Conservation (phyloP, 371 early-diverging fungal species). For the Actinomucor elegans region DNA sequence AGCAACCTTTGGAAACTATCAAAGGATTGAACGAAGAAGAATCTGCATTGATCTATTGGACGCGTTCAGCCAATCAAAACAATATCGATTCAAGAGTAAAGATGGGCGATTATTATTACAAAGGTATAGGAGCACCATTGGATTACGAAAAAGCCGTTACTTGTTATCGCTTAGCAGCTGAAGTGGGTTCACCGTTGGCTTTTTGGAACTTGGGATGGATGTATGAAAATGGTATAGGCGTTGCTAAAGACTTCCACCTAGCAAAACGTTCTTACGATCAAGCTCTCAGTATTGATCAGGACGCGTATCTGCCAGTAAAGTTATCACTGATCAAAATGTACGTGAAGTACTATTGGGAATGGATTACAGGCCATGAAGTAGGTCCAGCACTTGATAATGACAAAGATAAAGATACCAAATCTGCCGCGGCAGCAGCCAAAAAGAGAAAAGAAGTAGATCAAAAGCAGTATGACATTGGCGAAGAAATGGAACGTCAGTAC, state of each 20-base stretch:
- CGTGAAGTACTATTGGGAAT: constrained; percentile 69
- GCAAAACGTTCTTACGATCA: constrained; percentile 92
- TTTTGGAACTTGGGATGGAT: constrained; percentile 98
- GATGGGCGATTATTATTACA: constrained; percentile 91
- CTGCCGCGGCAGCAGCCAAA: no score
- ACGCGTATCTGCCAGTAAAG: constrained; percentile 81
- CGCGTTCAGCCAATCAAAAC: constrained; percentile 93
- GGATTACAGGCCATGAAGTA: constrained; percentile 58
- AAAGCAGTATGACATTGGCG: constrained; percentile 26
- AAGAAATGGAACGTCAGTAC: constrained; percentile 41
- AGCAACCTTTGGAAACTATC: not conserved
- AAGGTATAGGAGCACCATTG: constrained; percentile 77
- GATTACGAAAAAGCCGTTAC: constrained; percentile 79
- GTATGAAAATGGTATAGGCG: constrained; percentile 94
- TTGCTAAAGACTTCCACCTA: constrained; percentile 84
- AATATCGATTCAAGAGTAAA: constrained; percentile 88
- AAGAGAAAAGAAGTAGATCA: constrained; percentile 18
- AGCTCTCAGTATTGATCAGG: constrained; percentile 72
- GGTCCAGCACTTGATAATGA: constrained; percentile 21
- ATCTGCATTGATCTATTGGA: constrained; percentile 86
- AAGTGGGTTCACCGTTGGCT: constrained; percentile 80
- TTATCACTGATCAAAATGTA: constrained; percentile 74
- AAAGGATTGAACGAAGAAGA: constrained; percentile 25
- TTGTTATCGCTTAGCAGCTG: constrained; percentile 89
- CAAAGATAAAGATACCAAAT: not conserved